Percentiles rank a stretch among this genome's conserved stretches.
phyloP scores from a whole-genome alignment of 331 rosid genomes.

The Malus hybrid region DNA sequence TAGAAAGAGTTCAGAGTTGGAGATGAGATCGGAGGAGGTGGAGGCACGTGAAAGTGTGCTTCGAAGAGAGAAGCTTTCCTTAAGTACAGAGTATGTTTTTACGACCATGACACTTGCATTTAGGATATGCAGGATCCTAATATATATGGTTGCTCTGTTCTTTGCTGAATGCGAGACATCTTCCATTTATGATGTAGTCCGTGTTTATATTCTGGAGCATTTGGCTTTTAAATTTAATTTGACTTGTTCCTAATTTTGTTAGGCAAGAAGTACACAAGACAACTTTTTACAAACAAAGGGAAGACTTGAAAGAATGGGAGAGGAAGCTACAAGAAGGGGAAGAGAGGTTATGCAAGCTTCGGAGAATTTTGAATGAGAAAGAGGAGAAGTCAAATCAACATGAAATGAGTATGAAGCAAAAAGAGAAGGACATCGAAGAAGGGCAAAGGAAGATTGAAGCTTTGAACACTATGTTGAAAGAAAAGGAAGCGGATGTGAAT shows the following conservation, averaged over 20 bases:
- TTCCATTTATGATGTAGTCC: neutral
- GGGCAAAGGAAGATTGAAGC: conserved; percentile 36
- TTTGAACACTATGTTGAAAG: conserved; percentile 38
- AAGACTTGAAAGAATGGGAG: conserved; percentile 74
- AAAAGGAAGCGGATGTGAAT: conserved; percentile 52
- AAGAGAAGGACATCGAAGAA: conserved; percentile 50
- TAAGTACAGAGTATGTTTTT: conserved; percentile 51
- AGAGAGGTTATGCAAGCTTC: conserved; percentile 39
- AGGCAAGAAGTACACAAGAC: conserved; percentile 75
- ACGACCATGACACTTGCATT: neutral
- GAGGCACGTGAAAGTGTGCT: conserved; percentile 65
- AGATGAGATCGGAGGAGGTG: conserved; percentile 64
- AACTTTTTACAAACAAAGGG: conserved; percentile 53
- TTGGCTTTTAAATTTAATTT: neutral
- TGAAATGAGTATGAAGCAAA: conserved; percentile 46
- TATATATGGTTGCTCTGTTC: neutral
- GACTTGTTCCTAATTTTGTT: conserved; percentile 7
- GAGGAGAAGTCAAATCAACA: conserved; percentile 53
- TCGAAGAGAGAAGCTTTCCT: conserved; percentile 56
- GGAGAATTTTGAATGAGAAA: conserved; percentile 39
- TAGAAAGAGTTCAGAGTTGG: conserved; percentile 61
- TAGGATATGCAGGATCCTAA: neutral
- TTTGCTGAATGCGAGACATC: neutral
- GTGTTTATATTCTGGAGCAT: conserved; percentile 2
- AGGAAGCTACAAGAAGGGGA: conserved; percentile 67